A percentile compares a stretch with the other conserved stretches of the same genome.
phyloP scores from a whole-genome alignment of 2,329 filamentous ascomycete species.

The Colletotrichum sp. region DNA sequence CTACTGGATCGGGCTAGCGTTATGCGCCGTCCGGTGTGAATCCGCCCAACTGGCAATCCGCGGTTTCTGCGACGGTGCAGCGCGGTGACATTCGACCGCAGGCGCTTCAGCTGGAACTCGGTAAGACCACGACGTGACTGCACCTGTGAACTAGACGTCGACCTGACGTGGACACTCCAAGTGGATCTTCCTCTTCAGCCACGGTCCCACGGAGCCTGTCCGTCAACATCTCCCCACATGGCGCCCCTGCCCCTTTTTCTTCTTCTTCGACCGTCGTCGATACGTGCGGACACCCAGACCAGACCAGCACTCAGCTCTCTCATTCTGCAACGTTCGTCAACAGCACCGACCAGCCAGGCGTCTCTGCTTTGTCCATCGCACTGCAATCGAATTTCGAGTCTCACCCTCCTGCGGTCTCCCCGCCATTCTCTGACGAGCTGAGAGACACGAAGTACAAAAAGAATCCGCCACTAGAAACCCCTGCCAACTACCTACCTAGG shows the following conservation, averaged over 20 bases:
- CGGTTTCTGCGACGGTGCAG: not conserved
- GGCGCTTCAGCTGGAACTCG: not conserved
- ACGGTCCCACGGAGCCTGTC: not conserved
- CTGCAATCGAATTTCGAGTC: not conserved
- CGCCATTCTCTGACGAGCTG: not conserved
- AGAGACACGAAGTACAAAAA: not conserved
- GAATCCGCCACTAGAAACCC: not conserved
- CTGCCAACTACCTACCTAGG: not conserved
- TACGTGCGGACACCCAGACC: not conserved
- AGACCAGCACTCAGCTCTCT: not conserved
- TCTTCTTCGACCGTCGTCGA: not conserved
- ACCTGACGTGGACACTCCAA: not conserved
- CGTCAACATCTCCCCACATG: conserved; percentile 10
- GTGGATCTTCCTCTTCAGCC: not conserved
- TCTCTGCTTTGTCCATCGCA: conserved; percentile 10
- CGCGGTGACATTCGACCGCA: not conserved
- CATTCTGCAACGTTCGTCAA: conserved; percentile 17
- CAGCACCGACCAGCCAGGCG: not conserved
- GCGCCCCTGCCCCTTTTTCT: not conserved
- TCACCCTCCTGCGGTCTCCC: not conserved
- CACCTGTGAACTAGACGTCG: not conserved
- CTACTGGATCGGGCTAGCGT: not conserved
- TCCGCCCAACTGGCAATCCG: not conserved
- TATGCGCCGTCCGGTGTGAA: not conserved
- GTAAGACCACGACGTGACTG: not conserved